Base-by-base conservation (phyloP, 768 basidiomycete genomes). In the Gloeopeniophorella convolvens region DNA sequence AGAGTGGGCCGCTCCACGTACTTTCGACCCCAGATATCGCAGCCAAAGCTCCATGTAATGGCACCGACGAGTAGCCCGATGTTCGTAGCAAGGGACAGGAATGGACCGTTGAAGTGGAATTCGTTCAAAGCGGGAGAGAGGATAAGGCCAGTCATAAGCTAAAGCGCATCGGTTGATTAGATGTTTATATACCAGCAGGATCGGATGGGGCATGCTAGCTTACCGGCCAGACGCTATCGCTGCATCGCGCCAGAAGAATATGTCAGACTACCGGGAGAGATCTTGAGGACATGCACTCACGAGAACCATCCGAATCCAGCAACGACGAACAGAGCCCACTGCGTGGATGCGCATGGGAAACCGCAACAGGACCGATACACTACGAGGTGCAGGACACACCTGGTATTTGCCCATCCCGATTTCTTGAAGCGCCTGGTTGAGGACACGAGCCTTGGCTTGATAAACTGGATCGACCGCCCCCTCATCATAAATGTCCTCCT, bases 231-330 rank as follows among this genome's bases (percentile, higher is more conserved):
- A 83, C 73, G 57, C 80, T 85, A 59, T 85, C 83, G 15, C 83
- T 81, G 60, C 5, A 46, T 33, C 15, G 16, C 31, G 24, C n/a
- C 27, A 8, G 4, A 41, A 37, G 5, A 37, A 18, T 28, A 8
- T 30, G 35, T 34, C 42, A 43, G 13, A 42, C 33, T 42, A 36
- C 10, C 11, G 39, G 10, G 16, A 15, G 7, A 36, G 28, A 10
- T 11, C 15, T 33, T 41, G 16, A n/a, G 5, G n/a, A 45, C 18
- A 45, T 20, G 11, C 15, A 71, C 82, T 64, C 63, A 84, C 83
- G 82, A 78, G 51, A 85, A 74, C 83, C 83, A 86, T 44, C 85
- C 85, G 65, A 87, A 85, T 2, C 83, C 85, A 15, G 82, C 74
- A 24, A 84, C 80, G 44, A 78, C 48, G 62, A 87, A 85, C 30